phyloP scores from a whole-genome alignment of 2,329 filamentous ascomycete genomes.

The Aspergillaceae sp. region DNA sequence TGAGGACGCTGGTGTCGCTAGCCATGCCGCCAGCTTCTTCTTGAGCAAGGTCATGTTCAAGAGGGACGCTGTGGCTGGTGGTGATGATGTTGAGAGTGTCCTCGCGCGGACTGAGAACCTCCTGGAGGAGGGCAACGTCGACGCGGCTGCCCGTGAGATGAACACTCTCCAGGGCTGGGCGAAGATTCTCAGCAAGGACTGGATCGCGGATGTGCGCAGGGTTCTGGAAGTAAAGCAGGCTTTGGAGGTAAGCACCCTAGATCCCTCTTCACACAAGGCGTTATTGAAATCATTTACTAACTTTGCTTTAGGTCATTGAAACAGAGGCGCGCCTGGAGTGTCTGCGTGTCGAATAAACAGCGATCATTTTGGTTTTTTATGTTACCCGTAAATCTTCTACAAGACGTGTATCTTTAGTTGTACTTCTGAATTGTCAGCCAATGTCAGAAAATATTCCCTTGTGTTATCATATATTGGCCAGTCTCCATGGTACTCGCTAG shows the following conservation, averaged over 20 bases:
- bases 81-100: slow-evolving; percentile 88
- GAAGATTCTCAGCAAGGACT: slow-evolving; percentile 88
- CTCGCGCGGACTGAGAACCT: slow-evolving; percentile 80
- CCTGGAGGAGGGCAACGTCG: slow-evolving; percentile 86
- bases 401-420: slow-evolving; percentile 34
- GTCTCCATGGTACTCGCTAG: too few relatives aligned
- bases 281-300: slow-evolving; percentile 1
- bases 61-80: slow-evolving; percentile 75
- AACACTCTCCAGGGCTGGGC: slow-evolving; percentile 90
- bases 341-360: slow-evolving; percentile 63
- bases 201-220: slow-evolving; percentile 82
- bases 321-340: slow-evolving; percentile 85
- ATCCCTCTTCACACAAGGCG: neutral
- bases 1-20: slow-evolving; percentile 87
- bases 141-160: slow-evolving; percentile 88
- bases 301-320: slow-evolving; percentile 60
- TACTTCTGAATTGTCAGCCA: slow-evolving; percentile 27
- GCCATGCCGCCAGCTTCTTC: slow-evolving; percentile 80
- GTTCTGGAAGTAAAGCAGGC: slow-evolving; percentile 94
- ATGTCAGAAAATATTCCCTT: slow-evolving; percentile 27
- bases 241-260: slow-evolving; percentile 64
- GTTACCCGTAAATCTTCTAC: slow-evolving; percentile 26
- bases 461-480: neutral
- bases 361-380: slow-evolving; percentile 10
- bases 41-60: slow-evolving; percentile 94